Evolutionary conservation across 2,329 filamentous ascomycete species (phyloP).

Genomic region (Bipolaris oryzae): DNA sequence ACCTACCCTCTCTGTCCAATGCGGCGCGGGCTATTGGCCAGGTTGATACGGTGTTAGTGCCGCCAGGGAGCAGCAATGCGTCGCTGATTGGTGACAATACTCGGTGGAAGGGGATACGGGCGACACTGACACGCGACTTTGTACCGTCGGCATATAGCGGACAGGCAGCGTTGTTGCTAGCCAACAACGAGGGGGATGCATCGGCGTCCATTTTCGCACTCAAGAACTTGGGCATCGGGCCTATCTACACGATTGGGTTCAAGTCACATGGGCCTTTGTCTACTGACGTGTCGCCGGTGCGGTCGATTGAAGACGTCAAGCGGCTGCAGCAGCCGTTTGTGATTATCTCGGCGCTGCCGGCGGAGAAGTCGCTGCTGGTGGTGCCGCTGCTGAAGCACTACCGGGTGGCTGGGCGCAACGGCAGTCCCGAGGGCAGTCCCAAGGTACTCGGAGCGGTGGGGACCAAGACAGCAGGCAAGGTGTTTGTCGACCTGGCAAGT

Average conservation of each 20-base stretch:
- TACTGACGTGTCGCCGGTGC: conserved; percentile 67
- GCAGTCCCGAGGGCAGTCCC: conserved; percentile 17
- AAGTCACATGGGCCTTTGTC: conserved; percentile 65
- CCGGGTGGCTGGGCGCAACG: conserved; percentile 54
- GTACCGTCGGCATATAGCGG: conserved; percentile 81
- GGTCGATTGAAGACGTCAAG: conserved; percentile 78
- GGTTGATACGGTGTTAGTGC: conserved; percentile 79
- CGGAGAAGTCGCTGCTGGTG: conserved; percentile 79
- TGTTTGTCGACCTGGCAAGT: conserved; percentile 80
- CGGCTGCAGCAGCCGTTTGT: conserved; percentile 80
- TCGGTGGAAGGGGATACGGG: conserved; percentile 83
- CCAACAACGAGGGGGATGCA: conserved; percentile 74
- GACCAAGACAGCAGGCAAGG: conserved; percentile 58
- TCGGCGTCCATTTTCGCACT: conserved; percentile 80
- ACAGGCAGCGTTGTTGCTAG: conserved; percentile 76
- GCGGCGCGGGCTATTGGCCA: conserved; percentile 79
- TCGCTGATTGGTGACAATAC: conserved; percentile 78
- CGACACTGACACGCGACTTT: conserved; percentile 79
- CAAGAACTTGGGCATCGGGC: conserved; percentile 74
- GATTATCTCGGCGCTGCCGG: conserved; percentile 77
- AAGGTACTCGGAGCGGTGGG: conserved; percentile 27
- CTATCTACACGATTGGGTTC: conserved; percentile 86
- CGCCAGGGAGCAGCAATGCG: conserved; percentile 48
- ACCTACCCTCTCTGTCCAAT: conserved; percentile 72
- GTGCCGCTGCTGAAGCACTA: conserved; percentile 79